Conservation (phyloP, 805 yeast species). For the Diddensiella caesifluorescens region DNA sequence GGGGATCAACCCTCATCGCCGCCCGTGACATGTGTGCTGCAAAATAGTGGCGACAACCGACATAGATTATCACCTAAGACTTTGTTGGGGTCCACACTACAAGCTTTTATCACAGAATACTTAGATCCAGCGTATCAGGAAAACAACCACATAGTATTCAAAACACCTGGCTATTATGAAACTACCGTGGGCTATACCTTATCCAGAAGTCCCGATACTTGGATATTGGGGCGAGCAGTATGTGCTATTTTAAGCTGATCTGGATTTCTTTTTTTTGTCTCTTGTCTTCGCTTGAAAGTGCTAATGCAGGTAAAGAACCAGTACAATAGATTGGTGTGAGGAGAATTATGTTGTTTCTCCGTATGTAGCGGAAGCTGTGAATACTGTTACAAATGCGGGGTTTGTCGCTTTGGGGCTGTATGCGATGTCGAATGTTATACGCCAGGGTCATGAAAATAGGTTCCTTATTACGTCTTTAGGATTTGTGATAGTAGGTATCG, state of each 20-base stretch:
- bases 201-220: constrained; percentile 21
- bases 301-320: constrained; percentile 39
- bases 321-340: constrained; percentile 99
- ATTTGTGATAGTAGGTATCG: constrained; percentile 84
- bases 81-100: too few relatives aligned
- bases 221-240: constrained; percentile 34
- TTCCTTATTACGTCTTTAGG: constrained; percentile 71
- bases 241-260: constrained; percentile 4
- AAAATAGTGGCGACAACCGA: too few relatives aligned
- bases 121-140: too few relatives aligned
- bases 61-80: too few relatives aligned
- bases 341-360: constrained; percentile 86
- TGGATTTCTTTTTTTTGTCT: neutral
- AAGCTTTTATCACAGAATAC: too few relatives aligned
- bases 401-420: constrained; percentile 54
- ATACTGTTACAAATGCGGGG: constrained; percentile 70
- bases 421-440: constrained; percentile 56
- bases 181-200: constrained; percentile 20
- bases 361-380: constrained; percentile 85
- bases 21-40: too few relatives aligned
- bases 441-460: constrained; percentile 60
- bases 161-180: constrained; percentile 32
- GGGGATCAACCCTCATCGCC: too few relatives aligned
- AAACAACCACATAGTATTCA: too few relatives aligned
- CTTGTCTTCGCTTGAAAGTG: neutral